These are phyloP conservation scores for Salix brachista DNA, from an alignment of 345 rosid genomes.

Conservation along the genomic window DNA sequence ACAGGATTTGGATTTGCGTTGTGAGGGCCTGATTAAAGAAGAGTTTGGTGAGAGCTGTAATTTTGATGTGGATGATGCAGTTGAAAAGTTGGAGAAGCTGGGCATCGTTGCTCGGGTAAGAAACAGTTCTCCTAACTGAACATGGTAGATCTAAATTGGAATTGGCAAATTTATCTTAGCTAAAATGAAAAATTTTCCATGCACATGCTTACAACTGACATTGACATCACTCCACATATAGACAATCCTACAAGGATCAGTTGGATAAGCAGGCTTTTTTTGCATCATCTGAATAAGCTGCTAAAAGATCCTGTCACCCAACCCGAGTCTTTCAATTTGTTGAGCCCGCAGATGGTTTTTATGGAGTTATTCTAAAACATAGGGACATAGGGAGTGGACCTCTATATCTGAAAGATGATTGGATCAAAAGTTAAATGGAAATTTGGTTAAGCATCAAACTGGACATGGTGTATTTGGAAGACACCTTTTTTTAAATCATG, in stretches of 20 bases:
- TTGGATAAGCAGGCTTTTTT: not conserved
- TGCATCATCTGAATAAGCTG: not conserved
- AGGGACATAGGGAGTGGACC: not conserved
- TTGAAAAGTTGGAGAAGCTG: slow-evolving; percentile 75
- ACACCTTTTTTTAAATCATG: not conserved
- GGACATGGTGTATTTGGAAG: not conserved
- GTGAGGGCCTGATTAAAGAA: slow-evolving; percentile 60
- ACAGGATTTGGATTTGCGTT: slow-evolving; percentile 60
- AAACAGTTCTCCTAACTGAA: not conserved
- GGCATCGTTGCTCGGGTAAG: slow-evolving; percentile 75
- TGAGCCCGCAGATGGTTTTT: not conserved
- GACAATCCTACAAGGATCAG: not conserved
- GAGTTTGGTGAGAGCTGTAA: slow-evolving; percentile 58
- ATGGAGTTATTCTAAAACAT: not conserved
- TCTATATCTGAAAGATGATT: not conserved
- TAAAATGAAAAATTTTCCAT: not conserved
- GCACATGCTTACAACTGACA: not conserved
- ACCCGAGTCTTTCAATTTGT: not conserved
- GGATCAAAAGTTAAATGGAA: not conserved
- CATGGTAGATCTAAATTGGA: not conserved
- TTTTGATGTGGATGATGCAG: slow-evolving; percentile 80
- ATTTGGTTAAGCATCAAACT: not conserved
- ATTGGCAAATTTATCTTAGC: not conserved
- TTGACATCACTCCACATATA: not conserved
- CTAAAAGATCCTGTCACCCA: not conserved